Percentiles rank a stretch among this genome's conserved stretches.
Conservation (phyloP, 2,329 filamentous ascomycete species). For the Colletotrichum magnum region DNA sequence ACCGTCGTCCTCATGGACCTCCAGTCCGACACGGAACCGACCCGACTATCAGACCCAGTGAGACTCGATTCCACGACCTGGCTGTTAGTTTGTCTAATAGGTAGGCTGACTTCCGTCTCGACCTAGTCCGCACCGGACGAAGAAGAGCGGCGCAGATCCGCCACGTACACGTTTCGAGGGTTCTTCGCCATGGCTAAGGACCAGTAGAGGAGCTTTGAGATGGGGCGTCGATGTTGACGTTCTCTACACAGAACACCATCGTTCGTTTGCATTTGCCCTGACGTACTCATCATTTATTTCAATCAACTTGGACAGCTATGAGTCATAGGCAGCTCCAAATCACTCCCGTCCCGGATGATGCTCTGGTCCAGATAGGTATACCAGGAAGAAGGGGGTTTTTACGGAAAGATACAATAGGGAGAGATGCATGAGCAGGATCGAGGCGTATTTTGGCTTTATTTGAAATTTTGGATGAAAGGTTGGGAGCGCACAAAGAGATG, state of each 20-base stretch:
- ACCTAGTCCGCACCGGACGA: constrained; percentile 10
- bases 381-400: constrained; percentile 10
- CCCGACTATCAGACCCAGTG: constrained; percentile 11
- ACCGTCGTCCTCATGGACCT: constrained; percentile 16
- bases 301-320: background rate
- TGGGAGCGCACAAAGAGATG: background rate
- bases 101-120: background rate
- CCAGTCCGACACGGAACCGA: constrained; percentile 4
- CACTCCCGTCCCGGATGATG: constrained; percentile 1
- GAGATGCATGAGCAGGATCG: constrained; percentile 20
- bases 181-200: constrained; percentile 27
- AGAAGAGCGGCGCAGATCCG: constrained; percentile 19
- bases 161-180: constrained; percentile 12
- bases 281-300: background rate
- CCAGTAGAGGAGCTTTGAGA: constrained; percentile 12
- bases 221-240: constrained; percentile 5
- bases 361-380: constrained; percentile 18
- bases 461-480: background rate
- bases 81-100: background rate
- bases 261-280: background rate
- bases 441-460: background rate
- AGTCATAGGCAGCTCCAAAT: background rate
- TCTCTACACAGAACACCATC: background rate
- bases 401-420: constrained; percentile 17
- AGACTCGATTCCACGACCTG: background rate